phyloP scores from a whole-genome alignment of 176 grass and related monocot species.

The Aegilops longissima region DNA sequence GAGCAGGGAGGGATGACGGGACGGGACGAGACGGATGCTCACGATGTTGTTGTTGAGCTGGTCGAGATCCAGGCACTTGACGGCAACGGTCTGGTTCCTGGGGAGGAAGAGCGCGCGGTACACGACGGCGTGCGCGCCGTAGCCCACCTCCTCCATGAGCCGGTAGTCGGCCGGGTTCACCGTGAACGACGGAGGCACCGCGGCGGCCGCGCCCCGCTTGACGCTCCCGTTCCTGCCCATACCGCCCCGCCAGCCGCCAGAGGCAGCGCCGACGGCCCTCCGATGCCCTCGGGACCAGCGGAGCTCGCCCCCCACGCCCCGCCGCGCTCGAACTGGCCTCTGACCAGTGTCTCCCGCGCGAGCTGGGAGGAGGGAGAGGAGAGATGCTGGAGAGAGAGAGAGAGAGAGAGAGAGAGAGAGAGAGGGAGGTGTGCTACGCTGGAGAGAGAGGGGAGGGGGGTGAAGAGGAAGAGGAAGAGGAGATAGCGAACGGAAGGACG shows the following conservation, averaged over 20 bases:
- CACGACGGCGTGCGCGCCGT: slow-evolving; percentile 91
- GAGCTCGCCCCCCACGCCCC: background rate
- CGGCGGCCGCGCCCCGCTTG: slow-evolving; percentile 17
- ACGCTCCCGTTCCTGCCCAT: slow-evolving; percentile 47
- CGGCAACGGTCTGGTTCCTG: slow-evolving; percentile 63
- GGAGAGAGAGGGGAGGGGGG: background rate
- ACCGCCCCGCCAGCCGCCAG: background rate
- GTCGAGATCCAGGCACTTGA: slow-evolving; percentile 99
- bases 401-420: background rate
- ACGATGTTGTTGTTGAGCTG: slow-evolving; percentile 98
- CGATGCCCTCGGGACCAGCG: background rate
- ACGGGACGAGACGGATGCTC: background rate
- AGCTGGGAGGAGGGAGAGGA: slow-evolving; percentile 2
- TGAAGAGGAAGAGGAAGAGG: slow-evolving; percentile 12
- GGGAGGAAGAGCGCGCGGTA: slow-evolving; percentile 83
- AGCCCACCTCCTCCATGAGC: slow-evolving; percentile 80
- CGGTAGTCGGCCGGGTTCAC: slow-evolving; percentile 60
- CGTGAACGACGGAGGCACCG: slow-evolving; percentile 52
- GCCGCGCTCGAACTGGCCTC: slow-evolving; percentile 10
- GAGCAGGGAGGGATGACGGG: background rate
- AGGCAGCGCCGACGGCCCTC: background rate
- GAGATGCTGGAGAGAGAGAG: background rate
- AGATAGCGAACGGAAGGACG: slow-evolving; percentile 50
- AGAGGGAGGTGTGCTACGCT: background rate
- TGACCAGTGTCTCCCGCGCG: slow-evolving; percentile 39